Evolutionary conservation across 441 rosid genomes (phyloP), one percentile per base, ranked within the genome.

Genomic region (Corymbia calophylla): DNA sequence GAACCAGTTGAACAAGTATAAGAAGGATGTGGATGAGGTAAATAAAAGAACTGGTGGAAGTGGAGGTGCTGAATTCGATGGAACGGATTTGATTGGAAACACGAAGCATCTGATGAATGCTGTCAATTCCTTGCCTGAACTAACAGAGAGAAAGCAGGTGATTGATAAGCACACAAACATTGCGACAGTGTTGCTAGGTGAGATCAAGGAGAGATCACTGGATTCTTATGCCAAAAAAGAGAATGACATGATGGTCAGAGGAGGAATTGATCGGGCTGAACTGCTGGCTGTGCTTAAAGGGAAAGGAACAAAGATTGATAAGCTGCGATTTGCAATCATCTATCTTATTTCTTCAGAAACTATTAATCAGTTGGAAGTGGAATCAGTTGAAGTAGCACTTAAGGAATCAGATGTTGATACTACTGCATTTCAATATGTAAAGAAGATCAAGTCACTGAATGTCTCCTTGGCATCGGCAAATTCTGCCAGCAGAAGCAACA

Each of bases 31-130:
- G 19, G 99, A 98, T 87, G 99, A 96, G 92, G 99, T 98, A 89
- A 97, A 98, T 92, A 86, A 93, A 89, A 96, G 99, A 90, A 96
- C 98, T 3, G 99, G 99, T 3, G 99, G 97, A 31, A 92, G 92
- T 31, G 97, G 90, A 87, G 97, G 97, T 53, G 93, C 98, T 21
- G 96, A 95, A 92, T 94, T 95, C 89, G 97, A 95, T 29, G 97
- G 97, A 54, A 93, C 97, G 1, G 99, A 97, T 92, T 92, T 96
- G 92, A 95, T 96, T 44, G 99, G 99, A 68, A 98, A 96, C 95
- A 98, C 99, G 12, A 97, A 96, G 89, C 99, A 98, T 94, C 92
- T 98, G 93, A 98, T 98, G 99, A 97, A 97, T 91, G 99, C 99
- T 66, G 99, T 98, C 91, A 96, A 97, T 94, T 98, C 99, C 5